phyloP scores from a whole-genome alignment of 352 stramenopile species.

The Nothophytophthora sp. region DNA sequence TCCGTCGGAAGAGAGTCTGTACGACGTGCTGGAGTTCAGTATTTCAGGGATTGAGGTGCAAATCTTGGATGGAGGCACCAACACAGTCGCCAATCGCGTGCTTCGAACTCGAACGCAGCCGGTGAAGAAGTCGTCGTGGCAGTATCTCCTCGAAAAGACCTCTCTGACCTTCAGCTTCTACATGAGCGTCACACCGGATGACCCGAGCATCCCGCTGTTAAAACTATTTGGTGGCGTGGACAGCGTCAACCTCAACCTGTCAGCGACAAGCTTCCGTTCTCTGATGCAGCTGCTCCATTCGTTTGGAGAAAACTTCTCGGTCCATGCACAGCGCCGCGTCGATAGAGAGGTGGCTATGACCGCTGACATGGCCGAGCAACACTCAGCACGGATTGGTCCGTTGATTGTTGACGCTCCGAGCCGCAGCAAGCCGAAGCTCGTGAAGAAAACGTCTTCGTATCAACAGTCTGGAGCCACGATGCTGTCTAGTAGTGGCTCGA shows the following conservation, averaged over 20 bases:
- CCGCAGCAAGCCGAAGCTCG: constrained; percentile 32
- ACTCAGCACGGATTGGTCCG: constrained; percentile 4
- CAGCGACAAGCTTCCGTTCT: constrained; percentile 54
- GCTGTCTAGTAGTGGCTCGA: constrained; percentile 29
- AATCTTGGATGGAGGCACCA: constrained; percentile 36
- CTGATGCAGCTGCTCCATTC: constrained; percentile 65
- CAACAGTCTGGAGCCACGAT: constrained; percentile 16
- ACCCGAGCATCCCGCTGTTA: constrained; percentile 75
- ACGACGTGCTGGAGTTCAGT: constrained; percentile 77
- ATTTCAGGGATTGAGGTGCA: constrained; percentile 83
- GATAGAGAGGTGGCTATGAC: constrained; percentile 21
- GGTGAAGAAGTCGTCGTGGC: constrained; percentile 34
- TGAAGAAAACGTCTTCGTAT: constrained; percentile 29
- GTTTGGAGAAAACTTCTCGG: constrained; percentile 69
- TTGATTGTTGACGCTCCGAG: constrained; percentile 6
- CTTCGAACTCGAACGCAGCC: constrained; percentile 19
- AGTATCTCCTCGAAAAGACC: constrained; percentile 76
- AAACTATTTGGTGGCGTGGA: constrained; percentile 77
- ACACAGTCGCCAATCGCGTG: constrained; percentile 4
- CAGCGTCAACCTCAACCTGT: constrained; percentile 75
- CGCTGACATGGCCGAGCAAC: constrained; percentile 5
- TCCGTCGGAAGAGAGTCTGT: constrained; percentile 49
- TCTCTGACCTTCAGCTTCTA: constrained; percentile 73
- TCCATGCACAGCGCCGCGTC: constrained; percentile 33
- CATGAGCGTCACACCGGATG: constrained; percentile 76